A percentile compares a stretch with the other conserved stretches of the same genome.
Evolutionary conservation across 2,329 filamentous ascomycete genomes (phyloP).

Genomic region (Annulohypoxylon truncatum): DNA sequence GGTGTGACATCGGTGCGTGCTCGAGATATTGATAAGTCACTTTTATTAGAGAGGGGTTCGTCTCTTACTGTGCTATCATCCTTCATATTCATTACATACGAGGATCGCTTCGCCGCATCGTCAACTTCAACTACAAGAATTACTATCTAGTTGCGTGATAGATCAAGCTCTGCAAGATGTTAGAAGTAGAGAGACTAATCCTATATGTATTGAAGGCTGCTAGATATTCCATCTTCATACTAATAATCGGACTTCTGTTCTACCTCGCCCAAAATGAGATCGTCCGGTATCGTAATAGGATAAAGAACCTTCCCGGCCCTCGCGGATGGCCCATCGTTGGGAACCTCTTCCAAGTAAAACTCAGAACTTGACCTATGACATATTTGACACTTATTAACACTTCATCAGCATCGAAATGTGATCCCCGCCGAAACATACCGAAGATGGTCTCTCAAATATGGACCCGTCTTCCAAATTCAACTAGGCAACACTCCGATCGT

Average conservation of each 20-base stretch:
- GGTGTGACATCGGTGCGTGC: not conserved
- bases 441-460: constrained; percentile 39
- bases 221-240: constrained; percentile 1
- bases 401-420: constrained; percentile 17
- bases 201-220: not conserved
- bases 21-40: constrained; percentile 6
- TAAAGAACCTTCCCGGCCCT: constrained; percentile 36
- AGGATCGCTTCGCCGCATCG: not conserved
- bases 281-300: constrained; percentile 28
- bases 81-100: no score
- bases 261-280: constrained; percentile 36
- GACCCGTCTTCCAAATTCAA: constrained; percentile 51
- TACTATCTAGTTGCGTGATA: no score
- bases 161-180: constrained; percentile 14
- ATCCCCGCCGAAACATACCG: constrained; percentile 29
- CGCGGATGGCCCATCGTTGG: constrained; percentile 36
- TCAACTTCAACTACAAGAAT: not conserved
- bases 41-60: constrained; percentile 20
- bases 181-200: not conserved
- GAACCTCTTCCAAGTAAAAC: constrained; percentile 35
- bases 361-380: not conserved
- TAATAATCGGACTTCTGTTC: constrained; percentile 8
- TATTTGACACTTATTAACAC: not conserved
- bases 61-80: not conserved
- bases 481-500: constrained; percentile 66